Base-by-base conservation (phyloP, 257 asterid species). In the Paulownia fortunei region DNA sequence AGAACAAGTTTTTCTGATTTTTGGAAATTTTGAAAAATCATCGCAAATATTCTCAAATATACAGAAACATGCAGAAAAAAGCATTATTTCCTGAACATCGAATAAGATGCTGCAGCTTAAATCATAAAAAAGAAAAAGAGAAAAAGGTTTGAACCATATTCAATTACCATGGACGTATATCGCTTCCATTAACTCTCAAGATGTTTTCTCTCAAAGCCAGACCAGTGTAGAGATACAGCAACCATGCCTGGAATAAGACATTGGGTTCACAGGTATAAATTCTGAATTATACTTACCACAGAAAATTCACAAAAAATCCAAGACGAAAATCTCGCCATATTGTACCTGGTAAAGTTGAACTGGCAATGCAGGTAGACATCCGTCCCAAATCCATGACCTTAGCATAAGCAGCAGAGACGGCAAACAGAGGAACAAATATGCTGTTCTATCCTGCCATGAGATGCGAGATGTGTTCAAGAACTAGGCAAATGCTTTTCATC, bases 341-440 rank as follows among this genome's bases (percentile, higher is more conserved):
- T 19, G 58, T 79, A 96, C 99, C 97, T 96, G 99, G 86, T 93
- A 96, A 67, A 96, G 94, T 81, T 96, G 99, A 82, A 96, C 98
- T 3, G 99, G 96, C 87, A 90, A 84, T 56, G 99, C 98, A 58
- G 98, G 98, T 58, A 96, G 82, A 79, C 99, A 92, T 84, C 97
- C 99, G 76, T 87, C 89, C 98, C 98, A 93, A 62, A 90, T 54
- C 87, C 91, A 79, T 11, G 98, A 88, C 80, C 97, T 88, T 49
- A 88, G 82, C 54, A 81, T 49, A 55, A 96, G 94, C 77, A 93
- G 88, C 79, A 93, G 73, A 10, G 90, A 80, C 15, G 97, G 97
- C 58, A 93, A 82, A 83, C 79, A 72, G 61, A 88, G 91, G 88
- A 92, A 93, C 67, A 92, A 86, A 65, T 78, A 86, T 18, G 98